Conservation (phyloP, 2,329 filamentous ascomycete genomes). For the Geosmithia flava region DNA sequence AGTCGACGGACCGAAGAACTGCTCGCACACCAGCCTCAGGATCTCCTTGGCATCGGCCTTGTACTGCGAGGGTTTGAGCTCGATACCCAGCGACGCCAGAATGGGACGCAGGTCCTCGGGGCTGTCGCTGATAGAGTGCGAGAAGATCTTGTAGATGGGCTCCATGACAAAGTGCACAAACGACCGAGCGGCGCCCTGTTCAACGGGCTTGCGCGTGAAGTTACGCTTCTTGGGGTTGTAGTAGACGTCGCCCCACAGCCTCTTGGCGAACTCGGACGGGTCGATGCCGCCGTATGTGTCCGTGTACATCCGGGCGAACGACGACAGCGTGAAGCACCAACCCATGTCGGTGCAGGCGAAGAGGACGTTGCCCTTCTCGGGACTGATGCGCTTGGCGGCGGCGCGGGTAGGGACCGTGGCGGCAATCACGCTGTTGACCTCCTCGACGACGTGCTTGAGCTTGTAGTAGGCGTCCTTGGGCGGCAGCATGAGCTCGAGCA, state of each 20-base stretch:
- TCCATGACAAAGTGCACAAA: slow-evolving; percentile 95
- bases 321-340: slow-evolving; percentile 92
- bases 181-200: slow-evolving; percentile 68
- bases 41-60: slow-evolving; percentile 82
- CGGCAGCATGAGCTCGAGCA: slow-evolving; percentile 86
- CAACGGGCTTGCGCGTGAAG: slow-evolving; percentile 78
- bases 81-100: slow-evolving; percentile 67
- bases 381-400: slow-evolving; percentile 70
- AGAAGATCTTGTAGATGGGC: slow-evolving; percentile 95
- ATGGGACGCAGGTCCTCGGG: slow-evolving; percentile 74
- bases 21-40: slow-evolving; percentile 78
- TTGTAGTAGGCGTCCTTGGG: slow-evolving; percentile 98
- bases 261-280: slow-evolving; percentile 65
- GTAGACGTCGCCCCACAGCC: slow-evolving; percentile 94
- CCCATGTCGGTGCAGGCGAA: slow-evolving; percentile 90
- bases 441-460: slow-evolving; percentile 94
- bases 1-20: slow-evolving; percentile 83
- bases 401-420: slow-evolving; percentile 73
- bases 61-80: slow-evolving; percentile 84
- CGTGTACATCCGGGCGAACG: slow-evolving; percentile 93
- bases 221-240: slow-evolving; percentile 85
- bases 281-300: slow-evolving; percentile 78
- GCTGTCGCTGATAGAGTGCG: slow-evolving; percentile 84
- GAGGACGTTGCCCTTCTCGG: slow-evolving; percentile 95
- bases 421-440: slow-evolving; percentile 93